Percentiles rank a stretch among this genome's conserved stretches.
These are phyloP conservation scores for Paecilomyces fulvus DNA, from an alignment of 2,329 filamentous ascomycete species.

Conservation along the genomic window DNA sequence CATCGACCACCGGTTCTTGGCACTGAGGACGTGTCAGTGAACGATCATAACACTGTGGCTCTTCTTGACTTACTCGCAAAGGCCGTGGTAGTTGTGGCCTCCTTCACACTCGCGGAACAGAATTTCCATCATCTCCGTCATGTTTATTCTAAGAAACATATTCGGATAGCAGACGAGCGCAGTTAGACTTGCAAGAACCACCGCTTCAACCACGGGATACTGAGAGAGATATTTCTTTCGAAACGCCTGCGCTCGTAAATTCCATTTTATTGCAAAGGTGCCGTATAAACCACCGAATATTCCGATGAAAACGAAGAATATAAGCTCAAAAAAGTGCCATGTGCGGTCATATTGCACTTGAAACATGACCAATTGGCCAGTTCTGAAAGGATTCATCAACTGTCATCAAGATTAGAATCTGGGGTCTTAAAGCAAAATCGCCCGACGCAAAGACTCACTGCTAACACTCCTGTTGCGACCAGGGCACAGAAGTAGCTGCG, in stretches of 20 bases:
- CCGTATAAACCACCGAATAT: conserved; percentile 92
- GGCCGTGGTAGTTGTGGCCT: conserved; percentile 74
- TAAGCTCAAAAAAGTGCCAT: conserved; percentile 95
- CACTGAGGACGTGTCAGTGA: conserved; percentile 24
- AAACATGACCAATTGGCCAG: conserved; percentile 98
- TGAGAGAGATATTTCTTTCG: conserved; percentile 82
- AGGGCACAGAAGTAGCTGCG: conserved; percentile 95
- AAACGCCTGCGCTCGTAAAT: conserved; percentile 81
- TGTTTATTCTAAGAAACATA: conserved; percentile 88
- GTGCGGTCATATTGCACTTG: conserved; percentile 90
- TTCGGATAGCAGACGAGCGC: conserved; percentile 96
- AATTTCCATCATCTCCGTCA: conserved; percentile 99
- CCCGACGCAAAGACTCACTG: conserved; percentile 38
- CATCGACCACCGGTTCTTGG: conserved; percentile 66
- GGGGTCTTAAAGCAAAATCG: background rate
- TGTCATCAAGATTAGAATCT: conserved; percentile 14
- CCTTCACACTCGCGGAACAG: conserved; percentile 90
- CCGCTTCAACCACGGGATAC: conserved; percentile 80
- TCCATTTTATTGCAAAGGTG: conserved; percentile 97
- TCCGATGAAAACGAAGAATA: conserved; percentile 88
- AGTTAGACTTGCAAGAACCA: conserved; percentile 70
- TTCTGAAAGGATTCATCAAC: conserved; percentile 96
- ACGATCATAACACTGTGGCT: background rate
- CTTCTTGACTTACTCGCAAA: conserved; percentile 60
- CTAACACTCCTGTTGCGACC: conserved; percentile 84